Evolutionary conservation across 176 grass and related monocot species (phyloP).

Genomic region (Lolium multiflorum): DNA sequence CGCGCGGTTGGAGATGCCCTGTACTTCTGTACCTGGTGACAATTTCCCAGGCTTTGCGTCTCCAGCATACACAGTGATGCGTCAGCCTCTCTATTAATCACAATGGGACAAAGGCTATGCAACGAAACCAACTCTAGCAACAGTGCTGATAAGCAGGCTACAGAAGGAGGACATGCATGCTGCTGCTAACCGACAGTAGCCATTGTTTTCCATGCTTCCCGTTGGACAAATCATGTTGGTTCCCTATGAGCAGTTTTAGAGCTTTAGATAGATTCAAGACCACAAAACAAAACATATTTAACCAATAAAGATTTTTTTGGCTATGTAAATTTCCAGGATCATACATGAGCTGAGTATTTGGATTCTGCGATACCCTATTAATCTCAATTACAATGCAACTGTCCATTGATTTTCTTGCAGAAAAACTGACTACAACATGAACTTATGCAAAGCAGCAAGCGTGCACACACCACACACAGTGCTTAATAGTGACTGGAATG

Average conservation of each 20-base stretch:
- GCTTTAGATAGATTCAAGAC: background rate
- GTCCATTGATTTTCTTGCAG: too few species aligned
- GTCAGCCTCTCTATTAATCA: conserved; percentile 35
- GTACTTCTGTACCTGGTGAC: background rate
- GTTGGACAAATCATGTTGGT: background rate
- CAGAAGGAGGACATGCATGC: background rate
- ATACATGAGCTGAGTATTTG: too few species aligned
- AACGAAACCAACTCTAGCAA: conserved; percentile 29
- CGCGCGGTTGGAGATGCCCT: too few species aligned
- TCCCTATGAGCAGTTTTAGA: background rate
- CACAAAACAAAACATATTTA: background rate
- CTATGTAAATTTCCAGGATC: too few species aligned
- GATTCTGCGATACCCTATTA: too few species aligned
- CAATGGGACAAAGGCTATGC: conserved; percentile 49
- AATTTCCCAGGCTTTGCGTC: conserved; percentile 49
- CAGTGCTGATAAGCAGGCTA: background rate
- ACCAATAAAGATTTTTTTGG: too few species aligned
- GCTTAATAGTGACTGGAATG: too few species aligned
- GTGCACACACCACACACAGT: too few species aligned
- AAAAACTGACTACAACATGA: too few species aligned
- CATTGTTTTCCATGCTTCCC: background rate
- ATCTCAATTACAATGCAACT: too few species aligned
- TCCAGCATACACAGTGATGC: background rate
- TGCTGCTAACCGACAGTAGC: background rate
- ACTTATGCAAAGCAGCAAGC: too few species aligned